Evolutionary conservation across 2,329 filamentous ascomycete species (phyloP).

Genomic region (Penicillium sp.): DNA sequence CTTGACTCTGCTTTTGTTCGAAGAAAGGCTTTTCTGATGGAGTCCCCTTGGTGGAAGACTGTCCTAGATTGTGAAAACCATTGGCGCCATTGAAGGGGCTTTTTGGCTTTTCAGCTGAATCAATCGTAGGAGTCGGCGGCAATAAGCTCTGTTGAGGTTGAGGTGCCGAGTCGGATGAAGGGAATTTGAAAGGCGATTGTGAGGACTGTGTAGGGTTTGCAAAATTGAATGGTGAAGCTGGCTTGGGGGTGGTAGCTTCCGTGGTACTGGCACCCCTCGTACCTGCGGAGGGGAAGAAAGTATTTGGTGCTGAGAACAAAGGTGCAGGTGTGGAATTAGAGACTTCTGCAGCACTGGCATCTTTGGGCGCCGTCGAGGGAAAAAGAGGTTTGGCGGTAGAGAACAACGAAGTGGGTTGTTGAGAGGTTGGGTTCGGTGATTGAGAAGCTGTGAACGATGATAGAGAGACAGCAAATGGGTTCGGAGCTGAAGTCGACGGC

Average conservation of each 20-base stretch:
- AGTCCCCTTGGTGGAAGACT: neutral
- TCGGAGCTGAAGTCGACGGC: neutral
- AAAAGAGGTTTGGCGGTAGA: neutral
- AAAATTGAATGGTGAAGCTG: neutral
- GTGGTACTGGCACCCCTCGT: neutral
- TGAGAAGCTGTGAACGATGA: constrained; percentile 2
- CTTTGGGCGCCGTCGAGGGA: neutral
- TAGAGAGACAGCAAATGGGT: constrained; percentile 6
- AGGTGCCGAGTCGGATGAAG: neutral
- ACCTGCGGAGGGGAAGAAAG: neutral
- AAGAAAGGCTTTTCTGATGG: neutral
- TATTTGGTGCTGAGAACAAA: neutral
- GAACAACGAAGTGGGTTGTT: neutral
- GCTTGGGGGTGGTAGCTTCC: neutral
- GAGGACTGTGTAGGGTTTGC: neutral
- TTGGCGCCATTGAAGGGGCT: neutral
- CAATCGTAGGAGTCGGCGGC: neutral
- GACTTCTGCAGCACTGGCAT: neutral
- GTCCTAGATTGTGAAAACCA: neutral
- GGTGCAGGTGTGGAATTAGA: neutral
- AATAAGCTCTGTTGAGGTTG: neutral
- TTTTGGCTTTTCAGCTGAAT: neutral
- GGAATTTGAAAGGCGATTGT: neutral
- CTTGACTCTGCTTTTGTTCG: neutral
- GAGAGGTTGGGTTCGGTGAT: neutral